Conservation (phyloP, 768 basidiomycete species). For the Daedaleopsis nitida region DNA sequence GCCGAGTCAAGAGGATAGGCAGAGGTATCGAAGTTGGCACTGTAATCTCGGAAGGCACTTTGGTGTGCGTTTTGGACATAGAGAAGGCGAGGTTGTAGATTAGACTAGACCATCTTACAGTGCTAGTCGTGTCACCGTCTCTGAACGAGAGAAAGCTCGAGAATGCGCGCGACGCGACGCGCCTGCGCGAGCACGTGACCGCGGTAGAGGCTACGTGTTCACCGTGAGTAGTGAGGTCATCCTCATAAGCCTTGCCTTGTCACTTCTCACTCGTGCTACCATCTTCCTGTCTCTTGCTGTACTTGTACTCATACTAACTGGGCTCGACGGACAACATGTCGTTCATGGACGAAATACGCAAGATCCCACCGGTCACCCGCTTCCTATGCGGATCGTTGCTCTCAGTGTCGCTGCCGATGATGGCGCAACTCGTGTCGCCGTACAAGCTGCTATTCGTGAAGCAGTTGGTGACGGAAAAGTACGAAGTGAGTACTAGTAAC, state of each 20-base stretch:
- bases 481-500: constrained; percentile 50
- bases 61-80: constrained; percentile 11
- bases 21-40: constrained; percentile 14
- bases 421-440: constrained; percentile 53
- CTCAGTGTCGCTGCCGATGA: constrained; percentile 56
- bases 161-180: constrained; percentile 20
- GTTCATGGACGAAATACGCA: constrained; percentile 58
- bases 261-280: background rate
- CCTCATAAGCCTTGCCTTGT: background rate
- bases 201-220: constrained; percentile 20
- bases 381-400: constrained; percentile 63
- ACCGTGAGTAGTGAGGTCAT: constrained; percentile 7
- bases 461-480: constrained; percentile 43
- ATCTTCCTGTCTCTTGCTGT: background rate
- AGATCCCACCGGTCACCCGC: constrained; percentile 85
- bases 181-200: constrained; percentile 12
- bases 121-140: too few relatives aligned
- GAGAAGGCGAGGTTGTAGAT: constrained; percentile 7
- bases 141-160: constrained; percentile 1
- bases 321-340: constrained; percentile 21
- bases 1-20: constrained; percentile 8
- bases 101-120: background rate
- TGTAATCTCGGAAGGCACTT: constrained; percentile 11
- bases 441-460: constrained; percentile 59
- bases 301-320: constrained; percentile 1